Base-by-base conservation (phyloP, 1,139 yeast genomes). In the Candida buenavistaensis region DNA sequence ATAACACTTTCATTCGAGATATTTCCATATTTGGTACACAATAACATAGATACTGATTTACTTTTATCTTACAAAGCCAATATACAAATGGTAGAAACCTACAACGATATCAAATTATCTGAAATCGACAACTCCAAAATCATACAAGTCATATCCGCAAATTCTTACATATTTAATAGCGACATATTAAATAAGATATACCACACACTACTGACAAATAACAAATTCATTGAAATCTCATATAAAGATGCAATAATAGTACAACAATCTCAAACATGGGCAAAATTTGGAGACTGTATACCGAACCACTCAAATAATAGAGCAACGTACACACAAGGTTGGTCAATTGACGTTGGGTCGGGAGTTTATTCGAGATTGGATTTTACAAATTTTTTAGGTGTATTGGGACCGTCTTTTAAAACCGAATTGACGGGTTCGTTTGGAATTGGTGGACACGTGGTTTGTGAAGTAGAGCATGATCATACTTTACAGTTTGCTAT, bases 401-500 rank as follows among this genome's bases (percentile, higher is more conserved):
- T 46, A 9, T 15, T 51, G 21, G 34, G 42, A 13, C 57, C 60
- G 3, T 31, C 37, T 13, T 33, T 43, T 6, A 39, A 45, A 3
- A 8, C 36, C 3, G 53, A 44, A 31, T 23, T 47, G 8, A 39
- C 38, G 6, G 28, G 38, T n/a, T 43, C 46, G 1, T 30, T 36
- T 6, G 44, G 49, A 3, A 30, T 49, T 5, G 48, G 57, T 14
- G 64, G 64, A 1, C 20, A 47, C 4, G 29, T 50, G 4, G 32
- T 50, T 10, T 60, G 66, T 38, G 43, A 43, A 17, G 51, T 57
- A 3, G 44, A 37, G 2, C 43, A 54, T 5, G 48, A 53, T 2
- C 45, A 50, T 22, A 35, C 42, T 3, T 35, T 60, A 28, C 65
- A 59, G 38, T 51, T 58, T 36, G 55, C 51, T 19, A 42, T 52